phyloP scores from a whole-genome alignment of 371 early-diverging fungal species.

The Polyrhizophydium stewartii region DNA sequence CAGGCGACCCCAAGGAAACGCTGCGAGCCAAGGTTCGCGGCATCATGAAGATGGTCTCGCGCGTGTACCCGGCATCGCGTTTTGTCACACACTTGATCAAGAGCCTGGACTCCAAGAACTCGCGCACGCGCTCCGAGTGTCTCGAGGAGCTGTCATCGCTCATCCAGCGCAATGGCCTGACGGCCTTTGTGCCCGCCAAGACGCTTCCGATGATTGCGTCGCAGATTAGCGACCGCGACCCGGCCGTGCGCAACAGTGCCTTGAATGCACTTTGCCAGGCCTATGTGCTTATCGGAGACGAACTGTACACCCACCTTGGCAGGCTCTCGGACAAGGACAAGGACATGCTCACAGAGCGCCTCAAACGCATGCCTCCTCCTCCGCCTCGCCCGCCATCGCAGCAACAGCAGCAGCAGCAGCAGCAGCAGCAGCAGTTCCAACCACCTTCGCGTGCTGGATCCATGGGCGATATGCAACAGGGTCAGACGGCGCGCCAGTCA shows the following conservation, averaged over 20 bases:
- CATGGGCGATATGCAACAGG: background rate
- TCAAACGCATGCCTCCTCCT: conserved; percentile 52
- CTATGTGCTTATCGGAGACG: conserved; percentile 67
- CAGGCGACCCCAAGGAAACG: conserved; percentile 71
- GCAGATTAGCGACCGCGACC: conserved; percentile 77
- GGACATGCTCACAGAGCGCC: conserved; percentile 68
- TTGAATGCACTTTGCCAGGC: conserved; percentile 68
- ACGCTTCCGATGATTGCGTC: conserved; percentile 66
- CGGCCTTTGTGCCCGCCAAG: conserved; percentile 63
- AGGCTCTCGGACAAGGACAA: conserved; percentile 75
- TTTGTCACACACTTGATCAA: conserved; percentile 66
- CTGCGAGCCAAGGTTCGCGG: conserved; percentile 65
- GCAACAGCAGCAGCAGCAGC: background rate
- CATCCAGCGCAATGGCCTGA: conserved; percentile 70
- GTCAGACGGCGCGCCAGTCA: background rate
- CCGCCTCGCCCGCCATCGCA: conserved; percentile 9
- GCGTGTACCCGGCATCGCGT: conserved; percentile 77
- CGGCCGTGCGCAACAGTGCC: conserved; percentile 74
- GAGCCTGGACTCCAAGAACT: conserved; percentile 72
- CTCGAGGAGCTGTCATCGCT: conserved; percentile 73
- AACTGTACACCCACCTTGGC: conserved; percentile 67
- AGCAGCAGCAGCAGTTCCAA: background rate
- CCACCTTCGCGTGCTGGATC: background rate
- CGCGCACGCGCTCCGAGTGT: conserved; percentile 77
- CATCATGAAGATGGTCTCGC: conserved; percentile 58